A percentile compares a stretch with the other conserved stretches of the same genome.
Evolutionary conservation across 2,329 filamentous ascomycete species (phyloP).

Genomic region (Xylaria sp.): DNA sequence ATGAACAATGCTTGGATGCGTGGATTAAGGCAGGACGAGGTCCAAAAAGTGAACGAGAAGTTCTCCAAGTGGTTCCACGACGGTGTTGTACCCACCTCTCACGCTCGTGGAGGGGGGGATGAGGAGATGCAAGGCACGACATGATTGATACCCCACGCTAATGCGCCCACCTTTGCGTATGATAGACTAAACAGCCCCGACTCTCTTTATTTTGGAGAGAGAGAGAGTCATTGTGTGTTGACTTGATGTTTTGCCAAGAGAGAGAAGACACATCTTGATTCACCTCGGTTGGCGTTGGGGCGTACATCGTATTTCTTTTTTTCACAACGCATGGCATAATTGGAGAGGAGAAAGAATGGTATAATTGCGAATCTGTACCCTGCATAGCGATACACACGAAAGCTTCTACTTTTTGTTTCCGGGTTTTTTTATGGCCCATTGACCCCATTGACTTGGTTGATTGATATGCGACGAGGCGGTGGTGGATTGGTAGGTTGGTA

Average conservation of each 20-base stretch:
- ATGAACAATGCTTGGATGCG: constrained; percentile 84
- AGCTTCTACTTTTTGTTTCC: background rate
- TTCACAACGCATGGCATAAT: constrained; percentile 3
- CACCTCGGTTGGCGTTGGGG: constrained; percentile 28
- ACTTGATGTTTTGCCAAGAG: constrained; percentile 18
- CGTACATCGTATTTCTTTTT: constrained; percentile 10
- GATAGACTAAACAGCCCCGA: background rate
- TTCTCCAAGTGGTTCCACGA: constrained; percentile 66
- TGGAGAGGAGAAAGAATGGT: constrained; percentile 9
- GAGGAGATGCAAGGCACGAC: constrained; percentile 28
- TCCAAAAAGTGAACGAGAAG: constrained; percentile 78
- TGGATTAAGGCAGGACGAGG: constrained; percentile 80
- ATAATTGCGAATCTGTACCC: constrained; percentile 1
- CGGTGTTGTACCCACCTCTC: constrained; percentile 54
- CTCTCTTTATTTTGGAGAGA: constrained; percentile 8
- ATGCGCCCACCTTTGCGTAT: background rate
- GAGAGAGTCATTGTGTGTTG: constrained; percentile 17
- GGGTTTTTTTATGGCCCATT: background rate
- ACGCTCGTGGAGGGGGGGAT: constrained; percentile 43
- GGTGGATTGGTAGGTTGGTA: background rate
- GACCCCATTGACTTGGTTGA: background rate
- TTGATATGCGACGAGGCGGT: background rate
- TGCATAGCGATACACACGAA: constrained; percentile 22
- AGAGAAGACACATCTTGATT: background rate
- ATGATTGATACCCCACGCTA: constrained; percentile 19